Conservation (phyloP, 768 basidiomycete species). For the Chalciporus sphaerocephalus region DNA sequence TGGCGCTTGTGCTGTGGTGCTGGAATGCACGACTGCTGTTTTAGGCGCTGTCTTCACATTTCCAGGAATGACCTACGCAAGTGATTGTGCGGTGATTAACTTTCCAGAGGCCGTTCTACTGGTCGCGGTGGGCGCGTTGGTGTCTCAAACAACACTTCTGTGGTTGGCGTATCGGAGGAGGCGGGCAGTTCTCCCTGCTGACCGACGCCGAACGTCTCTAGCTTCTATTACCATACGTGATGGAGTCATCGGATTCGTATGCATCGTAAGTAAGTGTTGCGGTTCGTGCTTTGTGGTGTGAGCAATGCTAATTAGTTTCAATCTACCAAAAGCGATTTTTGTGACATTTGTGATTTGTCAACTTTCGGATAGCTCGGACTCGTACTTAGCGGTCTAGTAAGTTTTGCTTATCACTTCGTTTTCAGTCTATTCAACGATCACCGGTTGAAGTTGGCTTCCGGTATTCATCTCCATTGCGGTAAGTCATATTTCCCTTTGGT, state of each 20-base stretch:
- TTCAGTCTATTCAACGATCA: background rate
- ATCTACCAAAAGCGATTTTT: slow-evolving; percentile 11
- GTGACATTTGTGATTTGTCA: background rate
- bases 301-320: background rate
- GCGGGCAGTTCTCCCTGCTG: background rate
- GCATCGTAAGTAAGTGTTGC: slow-evolving; percentile 11
- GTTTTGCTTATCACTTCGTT: background rate
- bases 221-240: slow-evolving; percentile 23
- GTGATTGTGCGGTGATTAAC: slow-evolving; percentile 7
- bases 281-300: background rate
- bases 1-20: slow-evolving; percentile 4
- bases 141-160: slow-evolving; percentile 16
- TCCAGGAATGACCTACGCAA: slow-evolving; percentile 11
- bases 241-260: slow-evolving; percentile 13
- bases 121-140: slow-evolving; percentile 6
- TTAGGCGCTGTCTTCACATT: background rate
- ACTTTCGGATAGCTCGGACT: slow-evolving; percentile 3
- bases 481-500: background rate
- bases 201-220: background rate
- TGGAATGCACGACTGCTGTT: slow-evolving; percentile 8
- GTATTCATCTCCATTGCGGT: slow-evolving; percentile 17
- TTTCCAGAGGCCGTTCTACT: slow-evolving; percentile 4
- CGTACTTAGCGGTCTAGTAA: slow-evolving; percentile 12
- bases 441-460: slow-evolving; percentile 14
- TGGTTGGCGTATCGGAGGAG: slow-evolving; percentile 17